phyloP scores from a whole-genome alignment of 208 protist species.

The Trypanosoma melophagium region DNA sequence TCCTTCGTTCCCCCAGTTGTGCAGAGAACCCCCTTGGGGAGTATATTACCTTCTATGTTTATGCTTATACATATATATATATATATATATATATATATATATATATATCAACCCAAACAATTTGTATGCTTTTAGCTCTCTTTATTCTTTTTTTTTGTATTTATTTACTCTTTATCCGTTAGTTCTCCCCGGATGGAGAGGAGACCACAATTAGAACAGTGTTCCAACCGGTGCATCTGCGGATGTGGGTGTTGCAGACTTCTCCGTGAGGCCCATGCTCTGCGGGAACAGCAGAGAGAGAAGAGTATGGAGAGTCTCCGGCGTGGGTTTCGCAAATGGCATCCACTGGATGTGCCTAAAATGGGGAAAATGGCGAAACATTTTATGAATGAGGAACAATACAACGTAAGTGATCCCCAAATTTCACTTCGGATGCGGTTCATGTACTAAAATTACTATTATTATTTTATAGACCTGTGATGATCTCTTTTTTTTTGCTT shows the following conservation, averaged over 20 bases:
- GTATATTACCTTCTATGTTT: no score
- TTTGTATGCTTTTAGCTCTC: neutral
- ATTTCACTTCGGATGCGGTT: constrained; percentile 30
- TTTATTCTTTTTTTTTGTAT: constrained; percentile 2
- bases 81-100: no score
- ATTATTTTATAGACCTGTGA: constrained; percentile 3
- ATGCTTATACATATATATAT: no score
- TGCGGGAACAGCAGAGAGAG: constrained; percentile 1
- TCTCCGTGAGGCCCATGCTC: constrained; percentile 10
- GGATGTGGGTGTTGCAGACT: constrained; percentile 28
- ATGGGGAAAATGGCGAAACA: constrained; percentile 39
- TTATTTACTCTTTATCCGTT: neutral
- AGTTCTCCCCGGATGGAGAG: constrained; percentile 1
- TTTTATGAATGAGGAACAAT: constrained; percentile 38
- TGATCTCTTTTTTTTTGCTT: constrained; percentile 2
- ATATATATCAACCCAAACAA: no score
- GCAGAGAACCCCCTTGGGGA: no score
- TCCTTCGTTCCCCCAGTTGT: neutral
- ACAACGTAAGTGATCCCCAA: constrained; percentile 3
- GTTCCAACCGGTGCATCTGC: constrained; percentile 23
- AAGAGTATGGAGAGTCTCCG: neutral
- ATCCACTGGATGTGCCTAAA: constrained; percentile 47
- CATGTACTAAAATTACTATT: constrained; percentile 27
- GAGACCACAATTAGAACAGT: neutral
- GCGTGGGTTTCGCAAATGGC: constrained; percentile 24